These are phyloP conservation scores for Hawksworthiomyces lignivorus DNA, from an alignment of 2,329 filamentous ascomycete species.

Conservation along the genomic window DNA sequence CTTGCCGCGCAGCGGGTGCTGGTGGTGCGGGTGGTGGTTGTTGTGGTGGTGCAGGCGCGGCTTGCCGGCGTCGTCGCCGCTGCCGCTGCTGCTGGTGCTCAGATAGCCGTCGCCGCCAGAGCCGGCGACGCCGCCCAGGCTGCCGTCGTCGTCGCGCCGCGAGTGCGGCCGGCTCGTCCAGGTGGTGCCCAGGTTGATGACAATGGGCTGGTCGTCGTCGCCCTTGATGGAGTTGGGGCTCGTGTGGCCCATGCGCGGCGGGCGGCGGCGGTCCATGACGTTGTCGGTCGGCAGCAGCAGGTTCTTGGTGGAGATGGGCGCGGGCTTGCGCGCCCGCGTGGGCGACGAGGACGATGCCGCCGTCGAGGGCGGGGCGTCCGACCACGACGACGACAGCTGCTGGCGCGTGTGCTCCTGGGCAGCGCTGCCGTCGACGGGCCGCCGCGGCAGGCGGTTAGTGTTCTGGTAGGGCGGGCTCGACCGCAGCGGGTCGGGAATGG, in stretches of 20 bases:
- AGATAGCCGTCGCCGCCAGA: neutral
- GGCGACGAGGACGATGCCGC: no score
- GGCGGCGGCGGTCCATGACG: conserved; percentile 33
- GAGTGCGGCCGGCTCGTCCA: conserved; percentile 20
- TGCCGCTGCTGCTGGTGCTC: conserved; percentile 3
- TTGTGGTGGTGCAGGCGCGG: no score
- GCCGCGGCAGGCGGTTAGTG: conserved; percentile 2
- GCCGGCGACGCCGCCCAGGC: conserved; percentile 4
- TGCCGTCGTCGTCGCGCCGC: conserved; percentile 8
- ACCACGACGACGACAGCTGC: neutral
- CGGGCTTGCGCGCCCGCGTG: neutral
- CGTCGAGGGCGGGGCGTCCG: no score
- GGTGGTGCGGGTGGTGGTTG: no score
- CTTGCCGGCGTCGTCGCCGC: no score
- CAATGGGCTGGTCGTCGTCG: conserved; percentile 19
- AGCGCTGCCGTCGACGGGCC: neutral
- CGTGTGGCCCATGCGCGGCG: conserved; percentile 20
- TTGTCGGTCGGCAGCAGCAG: neutral
- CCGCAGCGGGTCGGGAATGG: conserved; percentile 8
- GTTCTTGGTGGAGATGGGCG: conserved; percentile 6
- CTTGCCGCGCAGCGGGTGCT: conserved; percentile 14
- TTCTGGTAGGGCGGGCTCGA: neutral
- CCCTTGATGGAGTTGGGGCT: conserved; percentile 10
- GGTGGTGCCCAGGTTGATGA: conserved; percentile 26
- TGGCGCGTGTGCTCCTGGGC: neutral